Base-by-base conservation (phyloP, 306 rosid genomes). In the Crotalaria pallida region DNA sequence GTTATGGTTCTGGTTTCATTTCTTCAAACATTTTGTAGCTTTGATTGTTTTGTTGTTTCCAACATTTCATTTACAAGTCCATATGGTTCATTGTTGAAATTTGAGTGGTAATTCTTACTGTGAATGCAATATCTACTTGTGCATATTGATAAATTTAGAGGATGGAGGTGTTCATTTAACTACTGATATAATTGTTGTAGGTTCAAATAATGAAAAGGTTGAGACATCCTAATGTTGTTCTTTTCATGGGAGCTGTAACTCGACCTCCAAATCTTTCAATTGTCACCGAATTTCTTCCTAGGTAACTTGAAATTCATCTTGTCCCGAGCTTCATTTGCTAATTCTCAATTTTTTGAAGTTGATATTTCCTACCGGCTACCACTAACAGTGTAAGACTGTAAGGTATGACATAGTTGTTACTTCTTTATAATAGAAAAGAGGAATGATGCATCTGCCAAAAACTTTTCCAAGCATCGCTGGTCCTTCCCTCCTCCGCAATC, bases 211-310 rank as follows among this genome's bases (percentile, higher is more conserved):
- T 92, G 98, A 92, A 92, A 86, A 81, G 89, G 70, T 72, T 92
- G 70, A 84, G 98, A 85, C 98, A 92, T 89, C 96, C 98, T 19
- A 92, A 92, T 79, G 96, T 89, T 72, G 96, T 92, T 88, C 96
- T 92, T 71, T 92, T 92, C 89, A 92, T 92, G 98, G 98, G 96
- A 77, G 98, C 92, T 23, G 88, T 92, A 72, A 89, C 90, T 62
- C 89, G 91, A 59, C 65, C 96, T 67, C 96, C 96, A 67, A 88
- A 92, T 84, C 96, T 92, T 77, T 92, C 96, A 27, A 92, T 92
- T 36, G 83, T 92, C 58, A 88, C 98, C 0, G 98, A 92, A 80
- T 92, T 88, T 88, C 98, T 92, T 82, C 96, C 96, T 72, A 92
- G 98, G 96, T 92, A 83, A 72, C 59, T 49, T 75, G 34, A 24